Evolutionary conservation across 2,329 filamentous ascomycete species (phyloP).

Genomic region (Curvularia verruculosa): DNA sequence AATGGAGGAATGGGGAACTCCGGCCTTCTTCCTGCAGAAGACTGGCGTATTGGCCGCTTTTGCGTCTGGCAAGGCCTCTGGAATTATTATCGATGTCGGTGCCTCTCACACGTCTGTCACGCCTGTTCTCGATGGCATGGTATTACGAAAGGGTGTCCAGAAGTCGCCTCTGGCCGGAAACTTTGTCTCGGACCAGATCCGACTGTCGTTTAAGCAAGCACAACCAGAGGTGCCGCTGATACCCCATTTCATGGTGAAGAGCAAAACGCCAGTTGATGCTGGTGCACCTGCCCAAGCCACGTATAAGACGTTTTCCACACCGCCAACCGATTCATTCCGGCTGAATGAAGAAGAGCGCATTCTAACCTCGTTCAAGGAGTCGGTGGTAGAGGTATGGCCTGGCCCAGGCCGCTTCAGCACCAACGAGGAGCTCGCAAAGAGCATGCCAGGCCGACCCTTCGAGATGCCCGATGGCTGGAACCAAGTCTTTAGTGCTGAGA

Average conservation of each 20-base stretch:
- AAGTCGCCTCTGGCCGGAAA: constrained; percentile 85
- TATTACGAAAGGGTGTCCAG: constrained; percentile 84
- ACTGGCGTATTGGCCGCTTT: constrained; percentile 91
- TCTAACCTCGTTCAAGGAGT: constrained; percentile 96
- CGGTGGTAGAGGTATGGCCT: constrained; percentile 90
- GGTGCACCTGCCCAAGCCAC: constrained; percentile 77
- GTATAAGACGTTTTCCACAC: constrained; percentile 70
- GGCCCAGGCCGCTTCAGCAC: constrained; percentile 72
- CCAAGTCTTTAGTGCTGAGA: constrained; percentile 88
- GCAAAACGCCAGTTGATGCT: constrained; percentile 88
- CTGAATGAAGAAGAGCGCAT: constrained; percentile 89
- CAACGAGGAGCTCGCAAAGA: constrained; percentile 78
- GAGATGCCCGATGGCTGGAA: constrained; percentile 98
- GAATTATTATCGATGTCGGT: constrained; percentile 89
- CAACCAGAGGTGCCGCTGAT: constrained; percentile 75
- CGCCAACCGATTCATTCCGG: constrained; percentile 73
- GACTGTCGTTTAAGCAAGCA: constrained; percentile 72
- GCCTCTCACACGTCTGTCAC: constrained; percentile 88
- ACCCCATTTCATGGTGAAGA: constrained; percentile 85
- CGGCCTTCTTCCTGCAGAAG: constrained; percentile 90
- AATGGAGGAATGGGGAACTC: constrained; percentile 95
- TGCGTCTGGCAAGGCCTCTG: constrained; percentile 89
- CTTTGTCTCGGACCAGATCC: constrained; percentile 88
- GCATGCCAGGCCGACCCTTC: constrained; percentile 81
- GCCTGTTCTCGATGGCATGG: constrained; percentile 91